Conservation (phyloP, 1,284 basidiomycete genomes). For the Omphalotus olearius region DNA sequence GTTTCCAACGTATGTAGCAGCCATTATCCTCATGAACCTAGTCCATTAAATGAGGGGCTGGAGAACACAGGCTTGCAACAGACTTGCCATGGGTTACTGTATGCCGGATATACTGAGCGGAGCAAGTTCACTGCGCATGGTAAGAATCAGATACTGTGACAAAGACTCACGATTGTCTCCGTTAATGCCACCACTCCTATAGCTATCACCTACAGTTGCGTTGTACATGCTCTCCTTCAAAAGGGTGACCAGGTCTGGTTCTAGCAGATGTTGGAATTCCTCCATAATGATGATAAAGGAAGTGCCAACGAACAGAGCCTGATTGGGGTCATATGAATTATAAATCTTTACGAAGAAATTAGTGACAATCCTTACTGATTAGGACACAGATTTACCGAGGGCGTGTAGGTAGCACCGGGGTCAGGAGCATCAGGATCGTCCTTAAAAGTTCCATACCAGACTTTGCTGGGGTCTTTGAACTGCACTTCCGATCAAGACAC, state of each 20-base stretch:
- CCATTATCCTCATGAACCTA: slow-evolving; percentile 29
- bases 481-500: neutral
- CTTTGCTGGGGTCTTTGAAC: slow-evolving; percentile 22
- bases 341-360: slow-evolving; percentile 19
- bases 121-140: neutral
- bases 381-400: slow-evolving; percentile 14
- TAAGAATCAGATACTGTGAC: neutral
- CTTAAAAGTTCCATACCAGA: slow-evolving; percentile 27
- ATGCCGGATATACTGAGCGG: slow-evolving; percentile 23
- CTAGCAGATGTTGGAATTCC: slow-evolving; percentile 26
- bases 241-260: slow-evolving; percentile 18
- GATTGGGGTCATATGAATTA: slow-evolving; percentile 25
- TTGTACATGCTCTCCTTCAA: slow-evolving; percentile 28
- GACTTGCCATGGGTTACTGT: slow-evolving; percentile 26
- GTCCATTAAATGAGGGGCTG: neutral
- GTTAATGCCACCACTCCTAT: slow-evolving; percentile 27
- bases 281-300: slow-evolving; percentile 28
- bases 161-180: slow-evolving; percentile 24
- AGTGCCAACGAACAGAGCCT: slow-evolving; percentile 25
- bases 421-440: slow-evolving; percentile 19
- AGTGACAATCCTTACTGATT: neutral
- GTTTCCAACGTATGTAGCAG: slow-evolving; percentile 26
- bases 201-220: slow-evolving; percentile 27
- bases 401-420: slow-evolving; percentile 22
- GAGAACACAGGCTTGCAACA: too few species aligned